Evolutionary conservation across 2,329 filamentous ascomycete species (phyloP).

Genomic region (Orbilia brochopaga): DNA sequence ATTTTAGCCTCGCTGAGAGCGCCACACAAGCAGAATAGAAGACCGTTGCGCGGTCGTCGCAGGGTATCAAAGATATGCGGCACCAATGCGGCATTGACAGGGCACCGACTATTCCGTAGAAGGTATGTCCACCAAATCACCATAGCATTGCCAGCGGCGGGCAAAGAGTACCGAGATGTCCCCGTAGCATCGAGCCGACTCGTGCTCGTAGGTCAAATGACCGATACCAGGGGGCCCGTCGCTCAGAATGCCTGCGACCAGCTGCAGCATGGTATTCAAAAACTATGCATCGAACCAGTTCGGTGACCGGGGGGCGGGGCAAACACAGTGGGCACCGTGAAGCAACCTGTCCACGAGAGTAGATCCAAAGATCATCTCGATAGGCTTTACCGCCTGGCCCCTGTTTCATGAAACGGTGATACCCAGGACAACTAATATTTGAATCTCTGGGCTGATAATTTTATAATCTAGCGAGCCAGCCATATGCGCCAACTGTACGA

Average conservation of each 20-base stretch:
- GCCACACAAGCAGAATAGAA: too few relatives aligned
- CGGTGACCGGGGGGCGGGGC: too few relatives aligned
- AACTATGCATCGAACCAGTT: too few relatives aligned
- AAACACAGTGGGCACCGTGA: too few relatives aligned
- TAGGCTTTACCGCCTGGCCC: conserved; percentile 12
- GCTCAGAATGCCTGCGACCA: neutral
- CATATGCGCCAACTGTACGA: neutral
- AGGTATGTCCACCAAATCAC: conserved; percentile 2
- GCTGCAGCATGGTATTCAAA: neutral
- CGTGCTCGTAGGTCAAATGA: too few relatives aligned
- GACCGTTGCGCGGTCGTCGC: neutral
- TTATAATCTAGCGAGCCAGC: conserved; percentile 1
- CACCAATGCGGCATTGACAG: neutral
- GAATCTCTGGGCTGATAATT: neutral
- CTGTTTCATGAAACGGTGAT: conserved; percentile 44
- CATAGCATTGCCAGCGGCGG: neutral
- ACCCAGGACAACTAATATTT: neutral
- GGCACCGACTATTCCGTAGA: neutral
- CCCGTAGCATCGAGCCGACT: neutral
- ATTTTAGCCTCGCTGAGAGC: too few relatives aligned
- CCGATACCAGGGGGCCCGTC: too few relatives aligned
- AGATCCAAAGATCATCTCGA: neutral
- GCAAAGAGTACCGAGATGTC: conserved; percentile 3
- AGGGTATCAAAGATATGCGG: neutral
- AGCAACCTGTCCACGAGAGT: too few relatives aligned